Conservation (phyloP, 116 monocot genomes). For the Zostera marina region DNA sequence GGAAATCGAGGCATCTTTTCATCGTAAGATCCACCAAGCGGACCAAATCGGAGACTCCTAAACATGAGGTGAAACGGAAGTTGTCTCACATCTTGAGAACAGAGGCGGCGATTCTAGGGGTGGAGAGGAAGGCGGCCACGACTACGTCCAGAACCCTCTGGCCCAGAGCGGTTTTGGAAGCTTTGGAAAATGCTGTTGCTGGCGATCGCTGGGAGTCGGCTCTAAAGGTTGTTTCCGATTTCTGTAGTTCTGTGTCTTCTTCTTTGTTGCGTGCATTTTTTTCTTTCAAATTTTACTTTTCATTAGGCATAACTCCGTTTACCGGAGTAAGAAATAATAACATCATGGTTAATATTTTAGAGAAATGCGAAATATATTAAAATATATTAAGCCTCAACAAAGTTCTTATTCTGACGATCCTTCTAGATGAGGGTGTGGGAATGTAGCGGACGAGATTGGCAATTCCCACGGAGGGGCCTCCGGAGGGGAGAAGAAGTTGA, state of each 20-base stretch:
- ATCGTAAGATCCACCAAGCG: not conserved
- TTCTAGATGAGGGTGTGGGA: no score
- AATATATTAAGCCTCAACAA: no score
- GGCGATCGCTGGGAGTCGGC: conserved; percentile 58
- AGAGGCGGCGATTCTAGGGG: conserved; percentile 50
- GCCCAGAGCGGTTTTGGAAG: conserved; percentile 73
- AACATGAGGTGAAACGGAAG: conserved; percentile 7
- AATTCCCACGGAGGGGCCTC: no score
- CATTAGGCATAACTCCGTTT: no score
- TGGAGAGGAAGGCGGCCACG: conserved; percentile 46
- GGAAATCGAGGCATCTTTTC: not conserved
- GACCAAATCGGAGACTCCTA: conserved; percentile 1
- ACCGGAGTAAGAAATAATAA: no score
- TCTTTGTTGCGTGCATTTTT: no score
- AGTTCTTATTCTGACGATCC: no score
- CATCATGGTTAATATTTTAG: no score
- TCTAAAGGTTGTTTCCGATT: conserved; percentile 32
- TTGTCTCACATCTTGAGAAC: conserved; percentile 47
- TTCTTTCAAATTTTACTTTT: not conserved
- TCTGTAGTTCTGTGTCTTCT: not conserved
- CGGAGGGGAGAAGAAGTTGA: no score
- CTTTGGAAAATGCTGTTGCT: conserved; percentile 64
- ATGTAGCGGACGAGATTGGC: no score
- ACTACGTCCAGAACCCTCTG: conserved; percentile 33
- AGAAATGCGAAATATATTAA: no score